A percentile compares a stretch with the other conserved stretches of the same genome.
phyloP scores from a whole-genome alignment of 164 flowering plant species.

The Magnolia sinica region DNA sequence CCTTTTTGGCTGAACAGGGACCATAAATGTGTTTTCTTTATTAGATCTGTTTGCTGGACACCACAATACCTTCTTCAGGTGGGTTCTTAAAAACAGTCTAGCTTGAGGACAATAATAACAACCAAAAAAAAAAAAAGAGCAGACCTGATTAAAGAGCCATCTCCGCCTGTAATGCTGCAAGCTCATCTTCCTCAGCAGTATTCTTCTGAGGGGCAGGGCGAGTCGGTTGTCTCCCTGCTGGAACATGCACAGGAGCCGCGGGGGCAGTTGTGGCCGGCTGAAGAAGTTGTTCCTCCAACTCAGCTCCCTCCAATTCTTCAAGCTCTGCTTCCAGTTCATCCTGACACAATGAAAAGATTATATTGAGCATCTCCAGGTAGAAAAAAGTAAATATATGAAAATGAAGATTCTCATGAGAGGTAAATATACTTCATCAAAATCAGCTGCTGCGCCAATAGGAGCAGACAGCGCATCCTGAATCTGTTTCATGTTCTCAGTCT shows the following conservation, averaged over 20 bases:
- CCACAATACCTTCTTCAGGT: no score
- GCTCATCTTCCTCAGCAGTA: conserved; percentile 47
- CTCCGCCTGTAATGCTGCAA: conserved; percentile 46
- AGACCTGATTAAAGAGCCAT: conserved; percentile 41
- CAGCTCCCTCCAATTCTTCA: conserved; percentile 52
- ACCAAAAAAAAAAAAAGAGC: no score
- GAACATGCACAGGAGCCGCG: conserved; percentile 27
- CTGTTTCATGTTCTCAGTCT: conserved; percentile 52
- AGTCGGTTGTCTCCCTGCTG: conserved; percentile 35
- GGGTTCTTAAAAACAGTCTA: no score
- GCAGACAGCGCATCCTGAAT: conserved; percentile 49
- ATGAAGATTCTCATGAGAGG: not conserved
- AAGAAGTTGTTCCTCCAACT: conserved; percentile 51
- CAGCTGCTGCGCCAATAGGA: conserved; percentile 48
- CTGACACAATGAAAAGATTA: conserved; percentile 18
- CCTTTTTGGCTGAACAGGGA: no score
- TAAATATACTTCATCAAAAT: conserved; percentile 39
- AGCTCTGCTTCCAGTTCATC: conserved; percentile 58
- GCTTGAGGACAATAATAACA: no score
- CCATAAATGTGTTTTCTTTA: no score
- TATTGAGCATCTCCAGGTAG: not conserved
- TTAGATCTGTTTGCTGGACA: no score
- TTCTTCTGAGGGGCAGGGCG: conserved; percentile 35
- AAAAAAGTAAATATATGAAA: not conserved
- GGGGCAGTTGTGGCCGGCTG: conserved; percentile 45